phyloP scores from a whole-genome alignment of 257 asterid genomes.

The Solanum sitiens region DNA sequence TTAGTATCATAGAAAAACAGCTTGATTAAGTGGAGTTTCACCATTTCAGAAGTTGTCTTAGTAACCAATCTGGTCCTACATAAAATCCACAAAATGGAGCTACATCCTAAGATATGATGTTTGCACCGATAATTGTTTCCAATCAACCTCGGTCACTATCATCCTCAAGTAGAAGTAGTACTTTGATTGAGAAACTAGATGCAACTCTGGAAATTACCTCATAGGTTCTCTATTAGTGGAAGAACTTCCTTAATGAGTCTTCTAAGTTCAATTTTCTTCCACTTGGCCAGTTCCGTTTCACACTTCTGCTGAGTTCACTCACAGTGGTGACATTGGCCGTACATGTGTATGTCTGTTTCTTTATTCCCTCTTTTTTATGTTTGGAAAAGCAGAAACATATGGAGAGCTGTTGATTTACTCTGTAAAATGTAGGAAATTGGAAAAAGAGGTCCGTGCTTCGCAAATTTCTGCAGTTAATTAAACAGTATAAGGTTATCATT shows the following conservation, averaged over 20 bases:
- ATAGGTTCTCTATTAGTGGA: not conserved
- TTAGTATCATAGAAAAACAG: not conserved
- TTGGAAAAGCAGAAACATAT: not conserved
- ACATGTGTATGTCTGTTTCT: not conserved
- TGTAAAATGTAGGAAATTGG: conserved; percentile 27
- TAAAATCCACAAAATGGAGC: not conserved
- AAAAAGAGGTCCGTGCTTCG: conserved; percentile 25
- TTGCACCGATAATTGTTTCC: not conserved
- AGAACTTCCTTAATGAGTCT: not conserved
- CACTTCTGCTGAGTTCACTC: not conserved
- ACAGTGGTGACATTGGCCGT: not conserved
- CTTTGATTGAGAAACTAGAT: not conserved
- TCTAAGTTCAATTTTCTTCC: not conserved
- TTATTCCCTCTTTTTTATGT: not conserved
- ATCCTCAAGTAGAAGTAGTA: not conserved
- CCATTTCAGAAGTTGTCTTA: not conserved
- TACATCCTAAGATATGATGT: not conserved
- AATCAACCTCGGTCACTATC: not conserved
- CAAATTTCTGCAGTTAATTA: not conserved
- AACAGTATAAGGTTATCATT: not conserved
- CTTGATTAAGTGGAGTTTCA: not conserved
- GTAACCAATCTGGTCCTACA: not conserved
- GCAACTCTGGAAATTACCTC: not conserved
- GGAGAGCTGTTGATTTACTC: not conserved
- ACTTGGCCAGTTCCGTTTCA: not conserved